Conservation (phyloP, 352 stramenopile genomes). For the Ochromonadaceae sp. region DNA sequence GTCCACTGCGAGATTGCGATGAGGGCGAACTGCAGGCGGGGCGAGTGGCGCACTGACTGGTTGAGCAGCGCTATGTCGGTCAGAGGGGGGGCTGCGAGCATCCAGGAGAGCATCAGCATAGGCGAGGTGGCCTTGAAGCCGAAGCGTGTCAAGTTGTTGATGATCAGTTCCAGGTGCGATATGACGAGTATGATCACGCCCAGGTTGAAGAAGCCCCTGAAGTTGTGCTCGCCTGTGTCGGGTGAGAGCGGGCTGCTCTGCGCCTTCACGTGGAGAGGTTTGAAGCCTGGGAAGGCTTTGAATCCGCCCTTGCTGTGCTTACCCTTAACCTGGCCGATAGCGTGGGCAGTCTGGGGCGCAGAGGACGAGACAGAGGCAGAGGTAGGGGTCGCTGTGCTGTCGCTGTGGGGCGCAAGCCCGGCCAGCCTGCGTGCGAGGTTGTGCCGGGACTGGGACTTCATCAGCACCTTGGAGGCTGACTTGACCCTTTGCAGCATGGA, state of each 20-base stretch:
- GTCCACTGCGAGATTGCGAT: too few relatives aligned
- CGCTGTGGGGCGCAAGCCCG: neutral
- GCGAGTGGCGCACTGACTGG: too few relatives aligned
- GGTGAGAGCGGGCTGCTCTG: neutral
- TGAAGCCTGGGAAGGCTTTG: slow-evolving; percentile 10
- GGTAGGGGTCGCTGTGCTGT: neutral
- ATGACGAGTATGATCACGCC: slow-evolving; percentile 13
- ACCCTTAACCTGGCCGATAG: neutral
- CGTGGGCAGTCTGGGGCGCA: neutral
- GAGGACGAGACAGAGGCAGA: neutral
- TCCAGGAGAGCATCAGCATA: slow-evolving; percentile 14
- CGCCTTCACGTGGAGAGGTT: neutral
- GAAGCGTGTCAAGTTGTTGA: slow-evolving; percentile 15
- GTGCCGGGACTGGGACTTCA: neutral
- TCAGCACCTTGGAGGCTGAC: neutral
- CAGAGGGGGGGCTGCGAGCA: neutral
- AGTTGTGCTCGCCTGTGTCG: slow-evolving; percentile 11
- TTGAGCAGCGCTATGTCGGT: too few relatives aligned
- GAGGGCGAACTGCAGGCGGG: too few relatives aligned
- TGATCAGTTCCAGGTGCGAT: slow-evolving; percentile 11
- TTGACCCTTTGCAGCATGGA: neutral
- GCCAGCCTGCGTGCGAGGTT: too few relatives aligned
- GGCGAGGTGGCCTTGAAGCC: neutral
- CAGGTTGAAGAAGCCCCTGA: slow-evolving; percentile 18
- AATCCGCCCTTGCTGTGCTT: neutral